Evolutionary conservation across 306 rosid species (phyloP).

Genomic region (Fagus sylvatica): DNA sequence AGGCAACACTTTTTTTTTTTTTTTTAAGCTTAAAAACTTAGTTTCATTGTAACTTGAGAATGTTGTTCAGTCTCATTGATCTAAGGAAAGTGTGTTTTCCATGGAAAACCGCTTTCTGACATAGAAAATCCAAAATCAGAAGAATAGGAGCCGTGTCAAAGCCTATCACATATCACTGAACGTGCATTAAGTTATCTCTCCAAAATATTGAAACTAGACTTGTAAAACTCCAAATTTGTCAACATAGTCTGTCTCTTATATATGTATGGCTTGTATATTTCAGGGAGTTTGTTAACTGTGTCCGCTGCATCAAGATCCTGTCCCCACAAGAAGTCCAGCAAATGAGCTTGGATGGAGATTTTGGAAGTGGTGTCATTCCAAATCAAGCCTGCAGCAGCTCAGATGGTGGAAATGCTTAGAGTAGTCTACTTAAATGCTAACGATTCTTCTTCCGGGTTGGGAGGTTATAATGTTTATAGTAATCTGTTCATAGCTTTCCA

Average conservation of each 20-base stretch:
- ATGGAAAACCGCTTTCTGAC: neutral
- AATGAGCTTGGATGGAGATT: conserved; percentile 93
- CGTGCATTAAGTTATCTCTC: no score
- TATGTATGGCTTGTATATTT: neutral
- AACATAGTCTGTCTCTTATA: neutral
- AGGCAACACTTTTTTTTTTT: neutral
- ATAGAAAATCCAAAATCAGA: neutral
- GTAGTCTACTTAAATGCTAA: conserved; percentile 29
- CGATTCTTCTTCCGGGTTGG: conserved; percentile 36
- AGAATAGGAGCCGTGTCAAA: conserved; percentile 12
- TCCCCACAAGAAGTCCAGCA: conserved; percentile 97
- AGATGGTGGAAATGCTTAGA: conserved; percentile 75
- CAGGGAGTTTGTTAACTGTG: conserved; percentile 96
- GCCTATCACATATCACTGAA: neutral
- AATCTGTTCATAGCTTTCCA: conserved; percentile 19
- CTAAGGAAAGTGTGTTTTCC: neutral
- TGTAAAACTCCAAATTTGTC: neutral
- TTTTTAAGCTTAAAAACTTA: neutral
- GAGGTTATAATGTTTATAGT: conserved; percentile 21
- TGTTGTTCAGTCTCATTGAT: neutral
- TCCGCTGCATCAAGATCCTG: conserved; percentile 85
- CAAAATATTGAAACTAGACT: neutral
- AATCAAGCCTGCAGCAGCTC: conserved; percentile 98
- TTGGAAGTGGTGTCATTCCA: conserved; percentile 63
- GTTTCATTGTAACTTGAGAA: no score